Evolutionary conservation across 2,329 filamentous ascomycete genomes (phyloP).

Genomic region (Gyromitra esculenta): DNA sequence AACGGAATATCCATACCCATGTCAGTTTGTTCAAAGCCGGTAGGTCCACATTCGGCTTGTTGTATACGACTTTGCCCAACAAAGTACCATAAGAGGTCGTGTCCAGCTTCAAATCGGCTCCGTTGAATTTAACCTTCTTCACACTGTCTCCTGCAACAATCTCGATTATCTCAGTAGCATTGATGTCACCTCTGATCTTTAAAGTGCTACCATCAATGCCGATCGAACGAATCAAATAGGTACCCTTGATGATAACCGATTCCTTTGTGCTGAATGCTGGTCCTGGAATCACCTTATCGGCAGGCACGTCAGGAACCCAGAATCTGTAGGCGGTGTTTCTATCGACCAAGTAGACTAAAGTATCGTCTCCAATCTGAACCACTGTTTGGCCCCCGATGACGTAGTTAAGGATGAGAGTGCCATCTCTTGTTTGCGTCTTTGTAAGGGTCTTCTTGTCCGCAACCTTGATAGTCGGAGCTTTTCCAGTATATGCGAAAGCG

Average conservation of each 20-base stretch:
- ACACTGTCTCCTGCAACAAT: conserved; percentile 69
- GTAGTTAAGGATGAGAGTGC: conserved; percentile 66
- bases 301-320: conserved; percentile 70
- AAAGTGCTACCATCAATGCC: conserved; percentile 68
- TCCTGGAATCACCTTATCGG: conserved; percentile 53
- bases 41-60: conserved; percentile 65
- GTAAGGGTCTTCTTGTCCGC: conserved; percentile 31
- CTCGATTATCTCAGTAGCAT: conserved; percentile 73
- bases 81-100: conserved; percentile 65
- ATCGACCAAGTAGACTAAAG: conserved; percentile 69
- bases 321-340: conserved; percentile 75
- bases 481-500: conserved; percentile 58
- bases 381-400: conserved; percentile 66
- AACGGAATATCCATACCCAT: conserved; percentile 62
- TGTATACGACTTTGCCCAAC: conserved; percentile 66
- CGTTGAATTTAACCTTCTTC: conserved; percentile 72
- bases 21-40: conserved; percentile 69
- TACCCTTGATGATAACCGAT: conserved; percentile 71
- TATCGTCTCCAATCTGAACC: conserved; percentile 63
- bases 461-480: conserved; percentile 30
- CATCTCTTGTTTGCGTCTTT: conserved; percentile 58
- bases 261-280: conserved; percentile 59
- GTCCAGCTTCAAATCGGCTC: conserved; percentile 61
- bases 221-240: conserved; percentile 72
- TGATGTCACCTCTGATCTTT: conserved; percentile 75